Evolutionary conservation across 1,284 basidiomycete species (phyloP).

Genomic region (Cystobasidiaceae sp.): DNA sequence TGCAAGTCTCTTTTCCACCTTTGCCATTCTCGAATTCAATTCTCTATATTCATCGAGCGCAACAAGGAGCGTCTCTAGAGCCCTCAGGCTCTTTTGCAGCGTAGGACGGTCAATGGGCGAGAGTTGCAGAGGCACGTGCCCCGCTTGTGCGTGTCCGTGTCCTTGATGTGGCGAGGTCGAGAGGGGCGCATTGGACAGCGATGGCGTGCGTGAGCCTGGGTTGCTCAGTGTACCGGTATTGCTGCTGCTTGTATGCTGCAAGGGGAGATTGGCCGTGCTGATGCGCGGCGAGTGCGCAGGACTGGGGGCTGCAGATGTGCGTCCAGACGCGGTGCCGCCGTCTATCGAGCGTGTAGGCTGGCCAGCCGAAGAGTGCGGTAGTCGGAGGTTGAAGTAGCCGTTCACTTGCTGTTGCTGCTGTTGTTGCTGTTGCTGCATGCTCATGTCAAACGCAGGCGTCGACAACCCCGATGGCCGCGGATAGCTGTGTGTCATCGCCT

Average conservation of each 20-base stretch:
- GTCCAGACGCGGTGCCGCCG: too few relatives aligned
- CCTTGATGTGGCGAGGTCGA: too few relatives aligned
- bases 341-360: neutral
- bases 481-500: conserved; percentile 3
- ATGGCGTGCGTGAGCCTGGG: too few relatives aligned
- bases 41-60: conserved; percentile 45
- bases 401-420: too few relatives aligned
- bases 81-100: conserved; percentile 44
- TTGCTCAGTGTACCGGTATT: too few relatives aligned
- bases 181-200: too few relatives aligned
- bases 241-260: neutral
- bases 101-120: conserved; percentile 41
- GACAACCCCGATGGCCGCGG: conserved; percentile 16
- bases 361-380: neutral
- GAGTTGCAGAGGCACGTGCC: neutral
- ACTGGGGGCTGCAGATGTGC: neutral
- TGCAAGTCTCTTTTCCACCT: conserved; percentile 43
- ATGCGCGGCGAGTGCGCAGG: neutral
- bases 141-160: neutral
- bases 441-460: neutral
- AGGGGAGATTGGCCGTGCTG: neutral
- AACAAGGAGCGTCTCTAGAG: conserved; percentile 43
- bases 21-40: conserved; percentile 40
- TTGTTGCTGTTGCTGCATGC: neutral
- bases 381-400: neutral